Conservation (phyloP, 352 stramenopile species). For the Pythium apleroticum region DNA sequence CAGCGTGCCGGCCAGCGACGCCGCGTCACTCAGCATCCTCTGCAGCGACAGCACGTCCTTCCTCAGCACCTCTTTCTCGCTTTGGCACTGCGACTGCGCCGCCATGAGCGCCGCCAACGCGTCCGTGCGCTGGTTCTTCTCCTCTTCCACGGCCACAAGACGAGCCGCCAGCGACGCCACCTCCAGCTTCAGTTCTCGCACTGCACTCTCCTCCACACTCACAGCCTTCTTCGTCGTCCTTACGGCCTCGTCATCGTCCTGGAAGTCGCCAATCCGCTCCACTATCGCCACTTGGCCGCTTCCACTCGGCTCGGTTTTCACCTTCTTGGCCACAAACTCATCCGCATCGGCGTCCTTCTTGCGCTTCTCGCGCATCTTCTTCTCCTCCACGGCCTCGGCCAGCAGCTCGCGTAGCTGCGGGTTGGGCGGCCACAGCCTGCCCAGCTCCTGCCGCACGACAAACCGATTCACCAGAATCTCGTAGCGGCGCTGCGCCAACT, state of each 20-base stretch:
- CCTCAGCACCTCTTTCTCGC: background rate
- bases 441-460: background rate
- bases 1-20: background rate
- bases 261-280: background rate
- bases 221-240: background rate
- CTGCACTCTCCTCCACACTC: background rate
- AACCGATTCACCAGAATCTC: conserved; percentile 5
- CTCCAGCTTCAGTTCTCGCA: background rate
- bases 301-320: background rate
- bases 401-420: background rate
- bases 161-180: background rate
- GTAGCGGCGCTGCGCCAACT: conserved; percentile 3
- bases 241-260: background rate
- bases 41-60: background rate
- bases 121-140: background rate
- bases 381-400: background rate
- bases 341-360: background rate
- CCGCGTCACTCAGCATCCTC: background rate
- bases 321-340: background rate
- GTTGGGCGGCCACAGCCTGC: background rate
- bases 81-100: background rate
- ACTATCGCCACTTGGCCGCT: background rate
- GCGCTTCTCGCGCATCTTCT: background rate
- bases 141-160: background rate
- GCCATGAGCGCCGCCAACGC: background rate